Percentiles rank a stretch among this genome's conserved stretches.
Evolutionary conservation across 257 asterid species (phyloP).

Genomic region (Solanum sitiens): DNA sequence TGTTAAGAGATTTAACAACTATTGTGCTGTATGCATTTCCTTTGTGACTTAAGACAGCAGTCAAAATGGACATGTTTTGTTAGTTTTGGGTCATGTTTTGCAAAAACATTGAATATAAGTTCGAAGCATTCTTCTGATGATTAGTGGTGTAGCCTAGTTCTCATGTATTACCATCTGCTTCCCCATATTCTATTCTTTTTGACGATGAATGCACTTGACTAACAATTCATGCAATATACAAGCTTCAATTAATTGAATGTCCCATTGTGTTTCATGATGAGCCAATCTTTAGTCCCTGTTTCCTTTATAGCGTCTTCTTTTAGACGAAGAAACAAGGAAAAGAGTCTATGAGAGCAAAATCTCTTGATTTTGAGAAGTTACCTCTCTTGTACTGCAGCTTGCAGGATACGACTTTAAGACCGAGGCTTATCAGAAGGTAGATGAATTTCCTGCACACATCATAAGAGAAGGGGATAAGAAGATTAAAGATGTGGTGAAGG

Average conservation of each 20-base stretch:
- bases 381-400: neutral
- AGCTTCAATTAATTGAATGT: neutral
- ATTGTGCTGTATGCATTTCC: neutral
- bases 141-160: neutral
- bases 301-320: neutral
- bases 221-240: neutral
- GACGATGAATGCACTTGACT: neutral
- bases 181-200: neutral
- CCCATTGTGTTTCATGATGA: neutral
- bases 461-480: neutral
- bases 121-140: neutral
- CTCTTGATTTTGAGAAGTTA: neutral
- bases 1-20: neutral
- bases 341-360: neutral
- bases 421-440: neutral
- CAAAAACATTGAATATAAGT: neutral
- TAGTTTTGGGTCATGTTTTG: neutral
- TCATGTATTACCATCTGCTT: neutral
- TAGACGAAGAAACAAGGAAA: neutral
- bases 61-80: neutral
- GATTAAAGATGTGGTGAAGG: constrained; percentile 18
- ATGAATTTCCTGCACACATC: neutral
- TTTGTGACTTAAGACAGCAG: neutral
- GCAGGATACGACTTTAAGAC: neutral
- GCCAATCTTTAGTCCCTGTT: neutral